phyloP scores from a whole-genome alignment of 768 basidiomycete species.

The Sporobolomyces pararoseus region DNA sequence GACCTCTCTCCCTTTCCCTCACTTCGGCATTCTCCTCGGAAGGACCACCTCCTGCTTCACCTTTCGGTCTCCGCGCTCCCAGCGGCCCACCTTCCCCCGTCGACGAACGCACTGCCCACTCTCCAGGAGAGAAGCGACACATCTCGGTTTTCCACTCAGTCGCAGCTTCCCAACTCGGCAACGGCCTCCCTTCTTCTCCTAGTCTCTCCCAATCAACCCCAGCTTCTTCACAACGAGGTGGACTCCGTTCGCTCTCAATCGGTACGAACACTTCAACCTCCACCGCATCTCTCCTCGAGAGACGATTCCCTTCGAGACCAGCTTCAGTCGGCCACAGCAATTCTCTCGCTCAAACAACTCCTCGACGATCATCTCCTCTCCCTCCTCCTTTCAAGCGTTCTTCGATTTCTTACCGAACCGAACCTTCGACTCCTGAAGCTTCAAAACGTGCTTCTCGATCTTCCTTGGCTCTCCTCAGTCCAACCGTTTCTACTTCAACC shows the following conservation, averaged over 20 bases:
- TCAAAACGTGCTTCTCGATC: slow-evolving; percentile 2
- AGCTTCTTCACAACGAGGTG: slow-evolving; percentile 1
- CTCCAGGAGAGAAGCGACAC: slow-evolving; percentile 34
- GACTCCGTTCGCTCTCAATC: slow-evolving; percentile 41
- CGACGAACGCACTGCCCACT: slow-evolving; percentile 21
- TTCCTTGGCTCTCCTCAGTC: neutral
- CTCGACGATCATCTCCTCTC: neutral
- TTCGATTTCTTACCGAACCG: slow-evolving; percentile 40
- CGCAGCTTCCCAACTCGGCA: slow-evolving; percentile 22
- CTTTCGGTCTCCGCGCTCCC: slow-evolving; percentile 10
- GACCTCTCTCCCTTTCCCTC: slow-evolving; percentile 40
- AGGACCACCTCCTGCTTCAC: slow-evolving; percentile 33
- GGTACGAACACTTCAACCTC: slow-evolving; percentile 2
- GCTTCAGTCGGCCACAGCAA: neutral
- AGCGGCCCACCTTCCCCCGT: slow-evolving; percentile 10
- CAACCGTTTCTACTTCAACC: slow-evolving; percentile 19
- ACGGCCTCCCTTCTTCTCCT: slow-evolving; percentile 7
- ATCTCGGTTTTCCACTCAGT: slow-evolving; percentile 37
- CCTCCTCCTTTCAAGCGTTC: slow-evolving; percentile 24
- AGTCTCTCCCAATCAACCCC: neutral
- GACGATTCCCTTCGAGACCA: slow-evolving; percentile 18
- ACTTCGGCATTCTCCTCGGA: slow-evolving; percentile 25
- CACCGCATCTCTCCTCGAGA: slow-evolving; percentile 1
- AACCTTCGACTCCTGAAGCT: neutral
- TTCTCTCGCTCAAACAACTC: neutral